Percentiles rank a stretch among this genome's conserved stretches.
Conservation (phyloP, 305 asterid species). For the Solanum chacoense region DNA sequence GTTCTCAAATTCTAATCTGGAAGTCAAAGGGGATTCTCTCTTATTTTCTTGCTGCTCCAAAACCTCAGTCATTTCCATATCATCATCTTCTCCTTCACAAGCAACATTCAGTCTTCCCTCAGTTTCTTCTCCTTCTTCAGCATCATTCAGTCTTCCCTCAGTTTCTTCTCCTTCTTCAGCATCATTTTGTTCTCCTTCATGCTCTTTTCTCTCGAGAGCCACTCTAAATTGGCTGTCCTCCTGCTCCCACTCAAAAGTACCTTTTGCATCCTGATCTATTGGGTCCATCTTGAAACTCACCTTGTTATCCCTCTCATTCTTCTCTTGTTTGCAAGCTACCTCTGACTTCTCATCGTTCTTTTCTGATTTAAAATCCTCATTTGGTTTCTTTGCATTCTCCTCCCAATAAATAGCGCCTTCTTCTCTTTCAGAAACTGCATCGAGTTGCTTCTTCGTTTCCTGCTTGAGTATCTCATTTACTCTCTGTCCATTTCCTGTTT, state of each 20-base stretch:
- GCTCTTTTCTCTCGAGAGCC: constrained; percentile 12
- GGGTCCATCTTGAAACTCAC: constrained; percentile 1
- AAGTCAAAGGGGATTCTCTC: not conserved
- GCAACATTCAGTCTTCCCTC: constrained; percentile 23
- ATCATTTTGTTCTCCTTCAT: constrained; percentile 24
- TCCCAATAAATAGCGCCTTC: constrained; percentile 6
- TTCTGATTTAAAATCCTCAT: constrained; percentile 10
- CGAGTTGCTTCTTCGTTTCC: constrained; percentile 25
- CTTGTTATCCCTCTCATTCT: constrained; percentile 14
- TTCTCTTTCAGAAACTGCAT: constrained; percentile 17
- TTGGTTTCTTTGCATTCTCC: constrained; percentile 12
- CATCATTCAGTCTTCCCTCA: constrained; percentile 23
- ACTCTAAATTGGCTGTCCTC: constrained; percentile 15
- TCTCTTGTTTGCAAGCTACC: constrained; percentile 19
- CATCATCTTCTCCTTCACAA: constrained; percentile 10
- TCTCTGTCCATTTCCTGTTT: constrained; percentile 16
- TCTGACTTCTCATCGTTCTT: constrained; percentile 15
- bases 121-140: constrained; percentile 12
- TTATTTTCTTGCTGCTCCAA: constrained; percentile 14
- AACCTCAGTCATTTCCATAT: constrained; percentile 14
- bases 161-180: constrained; percentile 11
- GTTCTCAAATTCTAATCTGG: constrained; percentile 14
- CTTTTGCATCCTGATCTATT: constrained; percentile 16
- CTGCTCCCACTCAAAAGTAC: constrained; percentile 21
- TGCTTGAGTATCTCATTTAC: constrained; percentile 11